Evolutionary conservation across 108 stramenopile species (phyloP).

Genomic region (Cyclotella baltica): DNA sequence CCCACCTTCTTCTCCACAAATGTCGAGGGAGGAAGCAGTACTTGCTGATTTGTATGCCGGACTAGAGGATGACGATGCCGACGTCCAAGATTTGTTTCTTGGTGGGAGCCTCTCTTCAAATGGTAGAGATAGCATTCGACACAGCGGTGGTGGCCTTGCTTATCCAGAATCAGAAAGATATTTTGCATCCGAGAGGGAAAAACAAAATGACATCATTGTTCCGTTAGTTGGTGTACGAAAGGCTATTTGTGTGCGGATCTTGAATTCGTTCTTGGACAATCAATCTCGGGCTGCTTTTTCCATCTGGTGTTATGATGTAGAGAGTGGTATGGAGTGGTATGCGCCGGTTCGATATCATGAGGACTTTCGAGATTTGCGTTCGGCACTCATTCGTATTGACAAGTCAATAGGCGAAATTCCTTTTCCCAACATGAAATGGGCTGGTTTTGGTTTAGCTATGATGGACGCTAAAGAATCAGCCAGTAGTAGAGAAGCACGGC

Average conservation of each 20-base stretch:
- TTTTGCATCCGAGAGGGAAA: constrained; percentile 8
- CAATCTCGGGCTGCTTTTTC: constrained; percentile 72
- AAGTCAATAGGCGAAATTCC: constrained; percentile 58
- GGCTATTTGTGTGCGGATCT: constrained; percentile 76
- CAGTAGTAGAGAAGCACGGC: constrained; percentile 50
- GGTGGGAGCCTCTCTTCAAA: constrained; percentile 29
- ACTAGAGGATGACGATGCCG: constrained; percentile 45
- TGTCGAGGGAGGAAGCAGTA: constrained; percentile 47
- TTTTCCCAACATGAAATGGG: constrained; percentile 61
- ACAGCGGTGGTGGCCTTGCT: constrained; percentile 22
- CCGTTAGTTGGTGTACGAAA: constrained; percentile 81
- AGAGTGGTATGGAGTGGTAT: constrained; percentile 84
- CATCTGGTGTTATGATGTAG: constrained; percentile 86
- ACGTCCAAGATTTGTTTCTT: constrained; percentile 48
- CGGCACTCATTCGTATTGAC: constrained; percentile 50
- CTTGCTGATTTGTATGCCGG: constrained; percentile 58
- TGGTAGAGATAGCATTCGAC: constrained; percentile 4
- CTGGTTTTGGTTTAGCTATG: constrained; percentile 33
- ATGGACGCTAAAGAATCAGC: constrained; percentile 51
- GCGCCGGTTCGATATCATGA: constrained; percentile 82
- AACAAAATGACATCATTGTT: constrained; percentile 57
- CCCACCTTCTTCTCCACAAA: constrained; percentile 3
- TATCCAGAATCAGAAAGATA: constrained; percentile 22
- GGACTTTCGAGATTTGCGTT: constrained; percentile 81
- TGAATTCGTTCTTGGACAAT: constrained; percentile 75